Percentiles rank a stretch among this genome's conserved stretches.
These are phyloP conservation scores for Pseudocercospora macadamiae DNA, from an alignment of 2,329 filamentous ascomycete species.

Conservation along the genomic window DNA sequence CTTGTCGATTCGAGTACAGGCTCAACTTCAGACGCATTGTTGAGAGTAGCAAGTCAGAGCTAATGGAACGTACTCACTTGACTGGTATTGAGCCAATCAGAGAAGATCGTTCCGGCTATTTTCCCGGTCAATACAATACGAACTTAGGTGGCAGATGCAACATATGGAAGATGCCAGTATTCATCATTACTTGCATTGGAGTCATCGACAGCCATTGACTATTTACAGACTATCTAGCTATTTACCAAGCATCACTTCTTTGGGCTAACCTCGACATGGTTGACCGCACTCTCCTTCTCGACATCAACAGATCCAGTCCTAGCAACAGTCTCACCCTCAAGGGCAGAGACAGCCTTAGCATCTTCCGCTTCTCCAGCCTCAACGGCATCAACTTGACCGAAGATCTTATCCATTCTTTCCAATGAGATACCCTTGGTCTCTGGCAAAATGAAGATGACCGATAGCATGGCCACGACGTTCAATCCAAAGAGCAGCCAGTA, in stretches of 20 bases:
- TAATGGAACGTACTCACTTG: too few species aligned
- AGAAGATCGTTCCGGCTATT: too few species aligned
- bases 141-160: too few species aligned
- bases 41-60: too few species aligned
- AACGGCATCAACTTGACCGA: constrained; percentile 42
- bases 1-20: too few species aligned
- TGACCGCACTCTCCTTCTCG: constrained; percentile 17
- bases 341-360: constrained; percentile 12
- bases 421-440: constrained; percentile 65
- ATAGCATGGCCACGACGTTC: constrained; percentile 46
- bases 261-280: constrained; percentile 15
- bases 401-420: constrained; percentile 35
- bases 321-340: constrained; percentile 13
- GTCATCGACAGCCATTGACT: too few species aligned
- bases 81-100: too few species aligned
- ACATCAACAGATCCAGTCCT: constrained; percentile 4
- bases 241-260: neutral
- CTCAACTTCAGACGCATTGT: too few species aligned
- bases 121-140: too few species aligned
- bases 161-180: too few species aligned
- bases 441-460: constrained; percentile 67
- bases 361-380: constrained; percentile 41
- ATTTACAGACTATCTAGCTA: too few species aligned
- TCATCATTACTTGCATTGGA: too few species aligned
- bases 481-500: constrained; percentile 47